Evolutionary conservation across 345 rosid genomes (phyloP).

Genomic region (Camelina neglecta): DNA sequence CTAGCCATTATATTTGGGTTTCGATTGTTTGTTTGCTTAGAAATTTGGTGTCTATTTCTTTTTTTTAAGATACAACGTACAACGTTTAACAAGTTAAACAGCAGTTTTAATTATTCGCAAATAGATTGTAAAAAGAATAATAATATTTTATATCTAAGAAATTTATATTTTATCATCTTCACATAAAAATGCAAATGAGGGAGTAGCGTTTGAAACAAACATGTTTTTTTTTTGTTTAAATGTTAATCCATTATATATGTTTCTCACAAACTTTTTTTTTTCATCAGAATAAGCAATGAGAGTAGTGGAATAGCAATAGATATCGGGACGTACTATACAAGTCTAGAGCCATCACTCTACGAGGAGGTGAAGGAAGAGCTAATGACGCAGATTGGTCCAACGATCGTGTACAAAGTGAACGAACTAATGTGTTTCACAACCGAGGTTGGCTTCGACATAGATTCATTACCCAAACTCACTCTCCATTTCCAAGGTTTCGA

Average conservation of each 20-base stretch:
- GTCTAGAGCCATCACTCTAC: constrained; percentile 41
- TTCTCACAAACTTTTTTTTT: background rate
- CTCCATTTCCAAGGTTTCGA: constrained; percentile 34
- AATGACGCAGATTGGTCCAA: constrained; percentile 38
- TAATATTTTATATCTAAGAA: background rate
- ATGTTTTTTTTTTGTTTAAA: background rate
- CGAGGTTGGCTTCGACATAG: constrained; percentile 32
- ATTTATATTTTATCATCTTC: background rate
- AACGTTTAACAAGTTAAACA: background rate
- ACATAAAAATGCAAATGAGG: background rate
- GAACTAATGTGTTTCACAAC: constrained; percentile 43
- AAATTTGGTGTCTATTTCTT: background rate
- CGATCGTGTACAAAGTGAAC: constrained; percentile 38
- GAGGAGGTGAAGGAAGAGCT: constrained; percentile 35
- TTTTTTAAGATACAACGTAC: background rate
- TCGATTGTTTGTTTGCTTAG: background rate
- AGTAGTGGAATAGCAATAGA: constrained; percentile 37
- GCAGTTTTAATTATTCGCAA: background rate
- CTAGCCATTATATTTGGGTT: background rate
- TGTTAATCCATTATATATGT: background rate
- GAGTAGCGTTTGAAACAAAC: background rate
- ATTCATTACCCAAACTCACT: constrained; percentile 39
- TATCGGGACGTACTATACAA: constrained; percentile 41
- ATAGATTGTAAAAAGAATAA: background rate
- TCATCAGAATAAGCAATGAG: constrained; percentile 31